These are phyloP conservation scores for Fusarium sublunatum DNA, from an alignment of 2,329 filamentous ascomycete species.

Conservation along the genomic window DNA sequence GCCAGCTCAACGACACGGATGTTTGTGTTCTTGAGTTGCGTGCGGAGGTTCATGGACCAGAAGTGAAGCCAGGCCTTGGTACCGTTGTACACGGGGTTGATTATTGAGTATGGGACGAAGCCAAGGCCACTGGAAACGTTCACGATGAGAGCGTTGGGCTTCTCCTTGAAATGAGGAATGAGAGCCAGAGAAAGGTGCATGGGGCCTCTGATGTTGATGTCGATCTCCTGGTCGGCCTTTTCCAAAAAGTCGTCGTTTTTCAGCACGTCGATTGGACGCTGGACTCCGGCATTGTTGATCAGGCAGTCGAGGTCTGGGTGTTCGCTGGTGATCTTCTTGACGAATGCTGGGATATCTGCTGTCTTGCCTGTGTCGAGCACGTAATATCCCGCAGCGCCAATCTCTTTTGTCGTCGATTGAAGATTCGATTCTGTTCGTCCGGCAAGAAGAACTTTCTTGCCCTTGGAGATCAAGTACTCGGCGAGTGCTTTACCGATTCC, in stretches of 20 bases:
- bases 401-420: conserved; percentile 53
- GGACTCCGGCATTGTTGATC: conserved; percentile 69
- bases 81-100: conserved; percentile 69
- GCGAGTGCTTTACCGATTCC: conserved; percentile 64
- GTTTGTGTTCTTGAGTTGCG: conserved; percentile 57
- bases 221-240: conserved; percentile 66
- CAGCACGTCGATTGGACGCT: conserved; percentile 61
- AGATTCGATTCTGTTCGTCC: conserved; percentile 67
- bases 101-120: conserved; percentile 62
- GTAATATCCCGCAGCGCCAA: conserved; percentile 63
- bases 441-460: conserved; percentile 63
- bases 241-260: conserved; percentile 57
- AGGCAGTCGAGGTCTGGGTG: conserved; percentile 66
- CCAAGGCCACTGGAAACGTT: conserved; percentile 67
- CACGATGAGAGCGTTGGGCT: conserved; percentile 58
- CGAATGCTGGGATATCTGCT: conserved; percentile 56
- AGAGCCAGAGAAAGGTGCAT: conserved; percentile 65
- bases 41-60: conserved; percentile 65
- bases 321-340: conserved; percentile 57
- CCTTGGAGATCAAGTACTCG: conserved; percentile 57
- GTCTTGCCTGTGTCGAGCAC: conserved; percentile 62
- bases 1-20: conserved; percentile 66
- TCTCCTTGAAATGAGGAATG: conserved; percentile 60
- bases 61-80: conserved; percentile 70
- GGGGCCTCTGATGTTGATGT: conserved; percentile 68